A percentile compares a stretch with the other conserved stretches of the same genome.
These are phyloP conservation scores for Monilinia laxa DNA, from an alignment of 2,329 filamentous ascomycete species.

Conservation along the genomic window DNA sequence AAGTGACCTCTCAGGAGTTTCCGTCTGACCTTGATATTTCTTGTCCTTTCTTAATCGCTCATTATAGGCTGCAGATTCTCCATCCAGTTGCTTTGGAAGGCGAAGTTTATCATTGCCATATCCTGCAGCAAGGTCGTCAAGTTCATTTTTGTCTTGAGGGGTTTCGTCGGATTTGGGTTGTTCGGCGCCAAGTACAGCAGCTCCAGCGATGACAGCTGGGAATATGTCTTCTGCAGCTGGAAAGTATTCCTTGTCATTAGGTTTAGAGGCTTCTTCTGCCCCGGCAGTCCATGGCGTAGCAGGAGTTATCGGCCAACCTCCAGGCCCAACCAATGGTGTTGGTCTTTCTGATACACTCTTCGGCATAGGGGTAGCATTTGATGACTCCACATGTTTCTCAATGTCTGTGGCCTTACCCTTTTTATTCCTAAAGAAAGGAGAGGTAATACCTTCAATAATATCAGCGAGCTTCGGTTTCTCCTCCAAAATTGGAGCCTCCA, in stretches of 20 bases:
- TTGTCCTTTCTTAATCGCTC: too few relatives aligned
- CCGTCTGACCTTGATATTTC: too few relatives aligned
- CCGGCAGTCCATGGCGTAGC: slow-evolving; percentile 27
- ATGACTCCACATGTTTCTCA: slow-evolving; percentile 10
- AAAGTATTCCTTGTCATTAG: slow-evolving; percentile 25
- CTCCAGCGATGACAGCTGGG: slow-evolving; percentile 27
- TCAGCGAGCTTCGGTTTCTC: slow-evolving; percentile 1
- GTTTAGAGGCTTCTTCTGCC: slow-evolving; percentile 2
- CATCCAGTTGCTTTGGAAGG: slow-evolving; percentile 32
- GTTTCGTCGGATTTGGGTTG: slow-evolving; percentile 15
- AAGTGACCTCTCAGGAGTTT: too few relatives aligned
- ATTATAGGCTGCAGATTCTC: too few relatives aligned
- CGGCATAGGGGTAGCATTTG: slow-evolving; percentile 13
- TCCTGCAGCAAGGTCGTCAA: slow-evolving; percentile 32
- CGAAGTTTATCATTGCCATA: slow-evolving; percentile 36
- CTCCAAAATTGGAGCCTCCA: not conserved
- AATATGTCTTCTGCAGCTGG: slow-evolving; percentile 23
- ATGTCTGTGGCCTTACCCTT: not conserved
- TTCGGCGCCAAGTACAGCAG: slow-evolving; percentile 25
- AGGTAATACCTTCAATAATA: not conserved
- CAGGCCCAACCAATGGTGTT: slow-evolving; percentile 32
- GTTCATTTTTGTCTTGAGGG: slow-evolving; percentile 21
- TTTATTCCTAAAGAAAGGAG: not conserved
- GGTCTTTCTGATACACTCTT: slow-evolving; percentile 27
- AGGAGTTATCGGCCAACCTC: slow-evolving; percentile 27